Evolutionary conservation across 257 asterid species (phyloP), one percentile per base, ranked within the genome.

Genomic region (Forsythia suspensa): DNA sequence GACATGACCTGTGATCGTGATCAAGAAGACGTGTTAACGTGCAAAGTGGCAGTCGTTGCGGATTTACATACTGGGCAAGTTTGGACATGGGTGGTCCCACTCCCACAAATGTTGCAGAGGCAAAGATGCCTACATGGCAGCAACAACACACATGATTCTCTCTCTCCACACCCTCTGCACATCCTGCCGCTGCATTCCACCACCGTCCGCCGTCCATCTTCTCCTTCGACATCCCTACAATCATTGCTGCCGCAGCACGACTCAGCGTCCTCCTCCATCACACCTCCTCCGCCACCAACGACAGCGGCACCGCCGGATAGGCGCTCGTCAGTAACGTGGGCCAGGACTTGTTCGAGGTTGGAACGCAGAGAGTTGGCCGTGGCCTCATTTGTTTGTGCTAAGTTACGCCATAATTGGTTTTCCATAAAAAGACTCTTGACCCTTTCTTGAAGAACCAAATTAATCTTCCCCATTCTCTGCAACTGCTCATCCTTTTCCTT

Each of bases 61-160:
- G 91, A 79, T 75, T 85, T 83, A 75, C 98, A 94, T 11, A 86
- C 87, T 70, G 98, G 98, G 84, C 98, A 94, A 3, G 86, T 70
- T 40, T 82, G 91, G 12, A 86, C 77, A 39, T 83, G 89, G 2
- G 80, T 85, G 76, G 95, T 77, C 72, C 97, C 97, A 78, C 96
- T 86, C 44, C 95, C 98, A 78, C 98, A 94, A 0, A 59, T 83
- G 74, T 81, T 71, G 80, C 98, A 94, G 3, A 94, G 80, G 81
- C 97, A 92, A 38, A 94, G 89, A 66, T 94, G 98, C 71, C 97
- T 89, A 87, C 98, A 94, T 61, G 98, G 98, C 79, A 94, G 69
- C 68, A 92, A 77, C 81, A 93, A 7, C 74, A 93, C 98, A 82
- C 92, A 81, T 71, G 97, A 80, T 74, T 90, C 97, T 76, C 88